Percentiles rank a stretch among this genome's conserved stretches.
These are phyloP conservation scores for Saccharomyces hybrid DNA, from an alignment of 1,139 yeast genomes.

Conservation along the genomic window DNA sequence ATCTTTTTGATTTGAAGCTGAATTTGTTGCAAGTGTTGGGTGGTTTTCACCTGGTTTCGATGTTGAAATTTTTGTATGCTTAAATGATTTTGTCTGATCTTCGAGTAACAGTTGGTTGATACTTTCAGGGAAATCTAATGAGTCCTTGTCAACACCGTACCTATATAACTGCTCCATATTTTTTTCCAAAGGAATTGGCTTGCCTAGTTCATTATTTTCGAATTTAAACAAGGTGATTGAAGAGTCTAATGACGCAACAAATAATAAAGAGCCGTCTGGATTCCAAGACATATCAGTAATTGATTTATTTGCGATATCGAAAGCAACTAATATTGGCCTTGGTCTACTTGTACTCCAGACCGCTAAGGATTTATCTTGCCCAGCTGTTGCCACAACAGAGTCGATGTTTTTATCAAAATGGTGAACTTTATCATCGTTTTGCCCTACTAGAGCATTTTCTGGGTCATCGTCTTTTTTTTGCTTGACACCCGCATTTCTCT, in stretches of 20 bases:
- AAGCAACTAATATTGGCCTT: constrained; percentile 57
- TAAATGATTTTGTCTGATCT: constrained; percentile 42
- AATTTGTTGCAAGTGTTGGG: constrained; percentile 12
- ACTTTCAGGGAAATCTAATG: constrained; percentile 80
- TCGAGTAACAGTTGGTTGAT: constrained; percentile 70
- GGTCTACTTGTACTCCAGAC: constrained; percentile 60
- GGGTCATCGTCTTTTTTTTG: neutral
- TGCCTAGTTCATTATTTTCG: constrained; percentile 67
- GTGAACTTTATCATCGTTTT: constrained; percentile 10
- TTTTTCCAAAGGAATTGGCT: constrained; percentile 55
- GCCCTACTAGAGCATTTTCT: constrained; percentile 1
- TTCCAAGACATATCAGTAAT: constrained; percentile 75
- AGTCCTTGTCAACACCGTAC: constrained; percentile 84
- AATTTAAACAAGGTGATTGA: constrained; percentile 65
- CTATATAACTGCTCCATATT: constrained; percentile 64
- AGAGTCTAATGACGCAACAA: constrained; percentile 79
- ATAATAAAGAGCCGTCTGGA: constrained; percentile 66
- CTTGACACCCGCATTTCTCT: constrained; percentile 11
- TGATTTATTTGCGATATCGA: constrained; percentile 52
- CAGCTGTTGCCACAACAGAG: constrained; percentile 68
- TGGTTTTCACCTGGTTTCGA: constrained; percentile 11
- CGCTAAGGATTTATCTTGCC: constrained; percentile 67
- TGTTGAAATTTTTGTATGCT: constrained; percentile 9
- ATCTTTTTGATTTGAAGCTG: constrained; percentile 12
- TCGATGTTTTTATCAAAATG: constrained; percentile 15